Percentiles rank a stretch among this genome's conserved stretches.
phyloP scores from a whole-genome alignment of 2,329 filamentous ascomycete genomes.

The Rosellinia necatrix region DNA sequence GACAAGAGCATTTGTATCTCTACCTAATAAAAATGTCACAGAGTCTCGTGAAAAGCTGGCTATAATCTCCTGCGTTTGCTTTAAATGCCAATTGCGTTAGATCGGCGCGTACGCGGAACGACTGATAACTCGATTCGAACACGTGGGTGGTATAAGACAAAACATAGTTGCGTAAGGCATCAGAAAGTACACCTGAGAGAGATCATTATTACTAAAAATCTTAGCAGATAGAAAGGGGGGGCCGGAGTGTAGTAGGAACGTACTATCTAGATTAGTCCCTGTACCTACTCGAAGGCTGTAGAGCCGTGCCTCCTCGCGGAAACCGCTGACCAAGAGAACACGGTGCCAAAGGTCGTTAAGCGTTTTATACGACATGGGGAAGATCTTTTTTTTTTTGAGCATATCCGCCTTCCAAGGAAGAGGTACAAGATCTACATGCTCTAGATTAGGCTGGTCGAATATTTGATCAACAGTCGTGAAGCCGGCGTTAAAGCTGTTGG shows the following conservation, averaged over 20 bases:
- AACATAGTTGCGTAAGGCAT: conserved; percentile 10
- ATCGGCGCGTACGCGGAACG: conserved; percentile 4
- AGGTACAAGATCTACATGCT: conserved; percentile 8
- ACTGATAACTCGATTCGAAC: conserved; percentile 11
- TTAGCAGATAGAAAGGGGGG: background rate
- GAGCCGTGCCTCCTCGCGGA: background rate
- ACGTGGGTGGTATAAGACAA: conserved; percentile 9
- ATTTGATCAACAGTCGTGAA: conserved; percentile 5
- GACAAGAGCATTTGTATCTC: conserved; percentile 7
- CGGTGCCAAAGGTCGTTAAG: conserved; percentile 5
- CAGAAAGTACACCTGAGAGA: conserved; percentile 3
- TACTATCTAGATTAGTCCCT: conserved; percentile 1
- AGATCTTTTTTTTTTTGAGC: conserved; percentile 3
- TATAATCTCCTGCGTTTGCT: conserved; percentile 6
- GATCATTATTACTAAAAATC: background rate
- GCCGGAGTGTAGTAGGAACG: background rate
- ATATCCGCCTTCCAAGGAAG: background rate
- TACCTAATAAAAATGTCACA: conserved; percentile 2
- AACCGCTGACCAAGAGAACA: conserved; percentile 1
- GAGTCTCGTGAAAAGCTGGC: conserved; percentile 11
- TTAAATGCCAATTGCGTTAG: conserved; percentile 14
- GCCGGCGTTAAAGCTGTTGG: conserved; percentile 1
- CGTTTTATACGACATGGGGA: conserved; percentile 6
- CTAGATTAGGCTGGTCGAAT: conserved; percentile 4
- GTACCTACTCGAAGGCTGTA: conserved; percentile 5